These are phyloP conservation scores for Suhomyces sp. DNA, from an alignment of 805 yeast genomes.

Conservation along the genomic window DNA sequence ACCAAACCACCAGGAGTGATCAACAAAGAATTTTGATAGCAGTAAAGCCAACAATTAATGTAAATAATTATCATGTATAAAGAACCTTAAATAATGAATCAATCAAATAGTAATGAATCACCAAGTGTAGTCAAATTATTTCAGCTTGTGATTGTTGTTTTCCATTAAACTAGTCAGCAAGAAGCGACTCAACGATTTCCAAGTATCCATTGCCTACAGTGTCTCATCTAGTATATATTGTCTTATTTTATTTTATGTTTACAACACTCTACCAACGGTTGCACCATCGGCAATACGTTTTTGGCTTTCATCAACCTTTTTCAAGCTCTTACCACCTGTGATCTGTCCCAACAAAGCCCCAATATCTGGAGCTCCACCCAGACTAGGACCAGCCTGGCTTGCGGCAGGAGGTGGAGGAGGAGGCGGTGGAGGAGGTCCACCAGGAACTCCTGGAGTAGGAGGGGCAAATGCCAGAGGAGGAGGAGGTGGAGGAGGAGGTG, in stretches of 20 bases:
- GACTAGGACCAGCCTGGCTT: slow-evolving; percentile 27
- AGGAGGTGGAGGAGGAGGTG: slow-evolving; percentile 41
- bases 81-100: background rate
- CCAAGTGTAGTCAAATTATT: too few species aligned
- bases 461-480: slow-evolving; percentile 25
- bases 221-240: background rate
- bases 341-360: slow-evolving; percentile 57
- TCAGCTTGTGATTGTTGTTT: too few species aligned
- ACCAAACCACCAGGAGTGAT: slow-evolving; percentile 30
- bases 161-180: too few species aligned
- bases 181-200: background rate
- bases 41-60: background rate
- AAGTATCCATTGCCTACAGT: background rate
- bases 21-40: background rate
- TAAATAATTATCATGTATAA: background rate
- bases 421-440: slow-evolving; percentile 25
- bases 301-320: slow-evolving; percentile 48
- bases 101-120: too few species aligned
- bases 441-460: slow-evolving; percentile 26
- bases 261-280: slow-evolving; percentile 50
- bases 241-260: slow-evolving; percentile 3
- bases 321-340: slow-evolving; percentile 48
- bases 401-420: slow-evolving; percentile 33
- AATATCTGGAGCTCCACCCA: slow-evolving; percentile 33
- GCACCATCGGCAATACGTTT: slow-evolving; percentile 46